Conservation (phyloP, 192 early-diverging fungal species). For the Paraglomus occultum region DNA sequence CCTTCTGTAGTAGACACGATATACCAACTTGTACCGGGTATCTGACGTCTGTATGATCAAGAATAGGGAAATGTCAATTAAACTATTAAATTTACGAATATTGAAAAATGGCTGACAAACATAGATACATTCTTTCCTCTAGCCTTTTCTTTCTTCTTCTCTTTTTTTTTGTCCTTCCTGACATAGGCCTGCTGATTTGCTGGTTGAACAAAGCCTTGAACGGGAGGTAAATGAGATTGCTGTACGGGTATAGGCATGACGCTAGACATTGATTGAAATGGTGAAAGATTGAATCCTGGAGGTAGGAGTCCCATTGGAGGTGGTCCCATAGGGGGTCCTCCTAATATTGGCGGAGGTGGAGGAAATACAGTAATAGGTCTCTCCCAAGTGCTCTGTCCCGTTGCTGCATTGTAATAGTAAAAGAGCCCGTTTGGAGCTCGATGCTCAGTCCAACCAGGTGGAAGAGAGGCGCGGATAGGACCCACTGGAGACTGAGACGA, state of each 20-base stretch:
- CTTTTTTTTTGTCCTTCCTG: slow-evolving; percentile 36
- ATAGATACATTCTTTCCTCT: slow-evolving; percentile 36
- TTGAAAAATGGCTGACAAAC: background rate
- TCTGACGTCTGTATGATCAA: slow-evolving; percentile 39
- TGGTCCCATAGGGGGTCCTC: slow-evolving; percentile 22
- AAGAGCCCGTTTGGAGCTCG: slow-evolving; percentile 56
- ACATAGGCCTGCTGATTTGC: slow-evolving; percentile 25
- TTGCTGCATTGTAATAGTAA: slow-evolving; percentile 75
- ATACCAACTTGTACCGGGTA: slow-evolving; percentile 70
- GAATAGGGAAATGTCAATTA: background rate
- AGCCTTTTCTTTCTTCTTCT: slow-evolving; percentile 43
- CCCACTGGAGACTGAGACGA: no score
- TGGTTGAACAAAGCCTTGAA: slow-evolving; percentile 16
- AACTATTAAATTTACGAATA: background rate
- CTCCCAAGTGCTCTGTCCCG: slow-evolving; percentile 71
- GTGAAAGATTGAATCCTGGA: slow-evolving; percentile 29
- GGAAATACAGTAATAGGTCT: slow-evolving; percentile 38
- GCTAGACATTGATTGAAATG: slow-evolving; percentile 29
- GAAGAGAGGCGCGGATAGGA: slow-evolving; percentile 33
- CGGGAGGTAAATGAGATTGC: slow-evolving; percentile 15
- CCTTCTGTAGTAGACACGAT: slow-evolving; percentile 68
- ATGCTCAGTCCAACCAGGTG: slow-evolving; percentile 63
- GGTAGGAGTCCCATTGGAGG: slow-evolving; percentile 32
- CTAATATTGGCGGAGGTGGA: slow-evolving; percentile 4
- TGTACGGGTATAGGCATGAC: slow-evolving; percentile 25